These are phyloP conservation scores for Alternaria arborescens DNA, from an alignment of 2,329 filamentous ascomycete genomes.

Conservation along the genomic window DNA sequence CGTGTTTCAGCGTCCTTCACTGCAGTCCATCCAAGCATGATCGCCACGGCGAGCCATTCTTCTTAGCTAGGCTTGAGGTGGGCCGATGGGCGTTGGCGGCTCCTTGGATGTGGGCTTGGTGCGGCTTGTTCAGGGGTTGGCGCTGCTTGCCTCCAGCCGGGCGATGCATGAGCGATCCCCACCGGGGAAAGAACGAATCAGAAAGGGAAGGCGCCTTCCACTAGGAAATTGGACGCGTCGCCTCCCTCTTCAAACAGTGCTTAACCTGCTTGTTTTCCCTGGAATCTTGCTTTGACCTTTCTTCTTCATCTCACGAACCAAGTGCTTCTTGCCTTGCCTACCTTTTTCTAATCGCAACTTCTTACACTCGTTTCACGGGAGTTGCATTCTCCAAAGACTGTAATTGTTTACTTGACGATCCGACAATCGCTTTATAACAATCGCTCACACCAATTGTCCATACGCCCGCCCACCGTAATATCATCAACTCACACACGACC, in stretches of 20 bases:
- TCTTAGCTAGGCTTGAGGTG: constrained; percentile 10
- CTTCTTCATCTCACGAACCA: constrained; percentile 1
- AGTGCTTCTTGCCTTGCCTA: constrained; percentile 6
- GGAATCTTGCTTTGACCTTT: neutral
- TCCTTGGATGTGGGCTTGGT: constrained; percentile 10
- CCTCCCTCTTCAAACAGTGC: constrained; percentile 7
- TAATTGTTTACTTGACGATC: constrained; percentile 9
- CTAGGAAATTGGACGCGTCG: constrained; percentile 18
- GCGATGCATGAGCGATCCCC: neutral
- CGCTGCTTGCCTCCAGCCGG: constrained; percentile 6
- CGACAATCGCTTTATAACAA: neutral
- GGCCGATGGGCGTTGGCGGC: constrained; percentile 5
- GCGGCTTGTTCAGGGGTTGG: constrained; percentile 21
- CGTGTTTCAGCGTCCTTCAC: constrained; percentile 18
- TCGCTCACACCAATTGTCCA: constrained; percentile 6
- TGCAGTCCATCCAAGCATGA: constrained; percentile 22
- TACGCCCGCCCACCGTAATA: constrained; percentile 13
- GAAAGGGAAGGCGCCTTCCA: neutral
- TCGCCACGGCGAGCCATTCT: constrained; percentile 15
- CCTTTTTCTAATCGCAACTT: constrained; percentile 17
- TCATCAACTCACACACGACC: constrained; percentile 17
- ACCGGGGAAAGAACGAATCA: constrained; percentile 6
- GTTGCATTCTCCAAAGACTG: constrained; percentile 9
- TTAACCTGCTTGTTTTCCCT: constrained; percentile 9
- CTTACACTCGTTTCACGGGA: constrained; percentile 23